Conservation (phyloP, 2,329 filamentous ascomycete species). For the Cryphonectria japonica region DNA sequence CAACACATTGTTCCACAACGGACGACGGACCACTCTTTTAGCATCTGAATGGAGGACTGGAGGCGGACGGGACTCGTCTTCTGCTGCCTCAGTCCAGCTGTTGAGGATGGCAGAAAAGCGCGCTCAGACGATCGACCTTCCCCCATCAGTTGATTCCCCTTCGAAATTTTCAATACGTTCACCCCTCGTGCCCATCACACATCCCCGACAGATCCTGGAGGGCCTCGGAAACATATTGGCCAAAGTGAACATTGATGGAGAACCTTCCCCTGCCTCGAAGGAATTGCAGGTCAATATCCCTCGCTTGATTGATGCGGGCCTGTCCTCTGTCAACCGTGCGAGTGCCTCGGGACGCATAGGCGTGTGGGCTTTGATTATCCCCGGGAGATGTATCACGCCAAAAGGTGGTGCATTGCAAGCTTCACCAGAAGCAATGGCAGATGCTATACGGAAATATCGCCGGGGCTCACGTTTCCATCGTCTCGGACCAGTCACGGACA, state of each 20-base stretch:
- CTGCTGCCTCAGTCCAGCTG: constrained; percentile 3
- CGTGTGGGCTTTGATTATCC: constrained; percentile 75
- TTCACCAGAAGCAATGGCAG: neutral
- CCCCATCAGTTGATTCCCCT: neutral
- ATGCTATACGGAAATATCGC: neutral
- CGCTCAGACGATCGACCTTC: constrained; percentile 14
- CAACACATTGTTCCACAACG: constrained; percentile 76
- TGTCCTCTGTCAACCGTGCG: constrained; percentile 31
- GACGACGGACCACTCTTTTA: constrained; percentile 30
- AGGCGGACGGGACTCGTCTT: neutral
- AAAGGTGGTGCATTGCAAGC: neutral
- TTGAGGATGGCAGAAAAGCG: constrained; percentile 15
- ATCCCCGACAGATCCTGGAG: constrained; percentile 62
- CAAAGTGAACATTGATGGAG: constrained; percentile 55
- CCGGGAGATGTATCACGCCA: constrained; percentile 36
- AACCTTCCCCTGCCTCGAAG: constrained; percentile 64
- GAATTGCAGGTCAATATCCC: constrained; percentile 72
- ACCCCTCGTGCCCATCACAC: constrained; percentile 66
- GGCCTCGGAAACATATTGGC: constrained; percentile 81
- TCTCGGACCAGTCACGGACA: constrained; percentile 11
- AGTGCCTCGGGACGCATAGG: constrained; percentile 50
- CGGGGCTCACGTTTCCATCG: neutral
- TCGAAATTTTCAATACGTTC: neutral
- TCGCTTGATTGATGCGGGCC: constrained; percentile 53
- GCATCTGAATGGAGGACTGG: constrained; percentile 26